Conservation (phyloP, 1,284 basidiomycete genomes). For the Ceratorhiza oryzae-sativae region DNA sequence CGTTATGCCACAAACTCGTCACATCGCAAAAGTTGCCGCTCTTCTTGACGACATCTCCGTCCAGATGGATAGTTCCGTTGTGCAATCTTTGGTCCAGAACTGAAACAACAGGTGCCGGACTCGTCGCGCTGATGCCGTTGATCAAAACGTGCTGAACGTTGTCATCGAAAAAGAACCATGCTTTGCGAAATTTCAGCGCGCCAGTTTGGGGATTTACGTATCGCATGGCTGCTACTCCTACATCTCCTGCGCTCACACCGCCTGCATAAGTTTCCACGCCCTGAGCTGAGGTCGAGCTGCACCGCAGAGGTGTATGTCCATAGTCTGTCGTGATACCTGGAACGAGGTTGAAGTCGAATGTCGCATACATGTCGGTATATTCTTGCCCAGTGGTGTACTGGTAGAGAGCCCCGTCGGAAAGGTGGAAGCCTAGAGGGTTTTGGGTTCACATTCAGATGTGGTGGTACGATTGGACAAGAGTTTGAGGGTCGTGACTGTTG, state of each 20-base stretch:
- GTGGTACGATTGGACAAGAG: slow-evolving; percentile 68
- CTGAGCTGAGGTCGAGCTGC: slow-evolving; percentile 52
- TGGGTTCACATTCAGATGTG: slow-evolving; percentile 69
- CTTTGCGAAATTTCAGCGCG: slow-evolving; percentile 68
- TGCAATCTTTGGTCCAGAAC: slow-evolving; percentile 69
- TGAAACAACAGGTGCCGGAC: slow-evolving; percentile 60
- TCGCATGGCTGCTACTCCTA: slow-evolving; percentile 42
- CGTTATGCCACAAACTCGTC: slow-evolving; percentile 63
- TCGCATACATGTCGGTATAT: slow-evolving; percentile 70
- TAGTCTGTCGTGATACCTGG: slow-evolving; percentile 73
- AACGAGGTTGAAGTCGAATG: slow-evolving; percentile 77
- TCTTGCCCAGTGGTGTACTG: slow-evolving; percentile 69
- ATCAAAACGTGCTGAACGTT: slow-evolving; percentile 69
- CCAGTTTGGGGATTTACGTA: slow-evolving; percentile 61
- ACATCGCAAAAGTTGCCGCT: slow-evolving; percentile 51
- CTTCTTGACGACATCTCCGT: slow-evolving; percentile 50
- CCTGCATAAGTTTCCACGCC: slow-evolving; percentile 68
- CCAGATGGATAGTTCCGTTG: slow-evolving; percentile 55
- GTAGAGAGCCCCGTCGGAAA: slow-evolving; percentile 68
- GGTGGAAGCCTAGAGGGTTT: slow-evolving; percentile 71
- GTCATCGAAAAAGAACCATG: slow-evolving; percentile 73
- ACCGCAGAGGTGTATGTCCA: slow-evolving; percentile 59
- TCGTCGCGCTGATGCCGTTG: slow-evolving; percentile 57
- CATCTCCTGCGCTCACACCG: slow-evolving; percentile 50
- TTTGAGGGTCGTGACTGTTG: slow-evolving; percentile 67